A percentile compares a stretch with the other conserved stretches of the same genome.
Evolutionary conservation across 257 asterid species (phyloP).

Genomic region (Nicotiana benthamiana): DNA sequence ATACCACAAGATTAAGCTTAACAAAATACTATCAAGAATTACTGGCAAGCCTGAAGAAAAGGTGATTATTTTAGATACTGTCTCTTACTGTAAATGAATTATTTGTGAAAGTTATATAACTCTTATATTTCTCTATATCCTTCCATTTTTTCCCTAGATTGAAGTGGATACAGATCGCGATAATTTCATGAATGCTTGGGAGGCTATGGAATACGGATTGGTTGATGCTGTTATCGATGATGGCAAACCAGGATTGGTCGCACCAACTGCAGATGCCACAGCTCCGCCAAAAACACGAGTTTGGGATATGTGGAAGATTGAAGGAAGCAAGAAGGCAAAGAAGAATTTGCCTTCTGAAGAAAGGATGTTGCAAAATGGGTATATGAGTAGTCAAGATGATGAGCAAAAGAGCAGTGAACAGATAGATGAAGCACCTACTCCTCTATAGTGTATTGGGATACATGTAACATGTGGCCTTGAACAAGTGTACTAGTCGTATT

Average conservation of each 20-base stretch:
- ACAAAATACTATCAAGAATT: conserved; percentile 78
- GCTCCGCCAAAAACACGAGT: conserved; percentile 75
- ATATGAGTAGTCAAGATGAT: conserved; percentile 19
- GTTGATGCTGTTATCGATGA: conserved; percentile 85
- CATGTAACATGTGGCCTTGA: not conserved
- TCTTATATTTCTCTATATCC: not conserved
- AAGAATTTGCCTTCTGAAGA: conserved; percentile 75
- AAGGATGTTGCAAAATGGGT: conserved; percentile 33
- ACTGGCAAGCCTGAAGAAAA: conserved; percentile 79
- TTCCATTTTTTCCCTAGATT: conserved; percentile 29
- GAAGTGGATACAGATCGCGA: conserved; percentile 76
- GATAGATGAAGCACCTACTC: conserved; percentile 42
- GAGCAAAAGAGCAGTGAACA: conserved; percentile 30
- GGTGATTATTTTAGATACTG: conserved; percentile 27
- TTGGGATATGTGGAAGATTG: conserved; percentile 61
- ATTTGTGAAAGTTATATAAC: not conserved
- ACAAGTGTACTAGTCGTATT: not conserved
- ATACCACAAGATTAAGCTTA: conserved; percentile 68
- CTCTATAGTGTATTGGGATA: conserved; percentile 13
- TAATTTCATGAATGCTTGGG: conserved; percentile 91
- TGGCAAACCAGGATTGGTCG: conserved; percentile 90
- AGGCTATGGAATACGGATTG: conserved; percentile 85
- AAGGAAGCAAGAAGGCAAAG: conserved; percentile 50
- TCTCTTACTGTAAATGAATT: not conserved
- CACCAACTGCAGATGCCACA: conserved; percentile 54